Evolutionary conservation across 768 basidiomycete genomes (phyloP), one percentile per base, ranked within the genome.

Genomic region (Lentinula sp.): DNA sequence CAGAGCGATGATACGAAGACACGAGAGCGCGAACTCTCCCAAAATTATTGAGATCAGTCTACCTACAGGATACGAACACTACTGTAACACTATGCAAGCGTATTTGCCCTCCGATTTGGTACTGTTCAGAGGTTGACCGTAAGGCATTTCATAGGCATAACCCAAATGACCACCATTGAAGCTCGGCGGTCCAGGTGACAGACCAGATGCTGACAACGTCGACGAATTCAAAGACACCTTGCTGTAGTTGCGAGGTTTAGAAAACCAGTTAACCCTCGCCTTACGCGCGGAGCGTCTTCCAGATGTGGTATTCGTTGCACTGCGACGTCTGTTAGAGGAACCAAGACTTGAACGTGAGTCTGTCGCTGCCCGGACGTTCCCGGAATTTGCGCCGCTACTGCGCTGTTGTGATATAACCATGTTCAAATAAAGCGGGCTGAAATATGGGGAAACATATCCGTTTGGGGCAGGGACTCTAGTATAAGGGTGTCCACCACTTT

Each of bases 101-200:
- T 55, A 20, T 28, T 56, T 56, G 18, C 28, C 55, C 28, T 56
- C 55, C 41, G 55, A 56, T 6, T 6, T 56, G 18, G 39, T 41
- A 56, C 55, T 56, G 41, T 43, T 23, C 1, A 54, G 53, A 20
- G 15, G 41, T 43, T 41, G 55, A 56, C 41, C 41, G 41, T 56
- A 56, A 35, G 57, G 57, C 48, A 50, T 32, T 49, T 59, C 57
- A 20, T 59, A 59, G 3, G 57, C 46, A 36, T 16, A 59, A 20
- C 57, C 57, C 33, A 50, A 33, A 39, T 46, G 57, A 23, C 57
- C 59, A 32, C 57, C 45, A 16, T 49, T 41, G 39, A 52, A 60
- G 33, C 59, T 60, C 49, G 59, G 59, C 18, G 37, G 50, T 12
- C 59, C 59, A 39, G 59, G 59, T 5, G 59, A 51, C 33, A 60